These are phyloP conservation scores for Friedmanniomyces simplex DNA, from an alignment of 495 filamentous ascomycete species.

Conservation along the genomic window DNA sequence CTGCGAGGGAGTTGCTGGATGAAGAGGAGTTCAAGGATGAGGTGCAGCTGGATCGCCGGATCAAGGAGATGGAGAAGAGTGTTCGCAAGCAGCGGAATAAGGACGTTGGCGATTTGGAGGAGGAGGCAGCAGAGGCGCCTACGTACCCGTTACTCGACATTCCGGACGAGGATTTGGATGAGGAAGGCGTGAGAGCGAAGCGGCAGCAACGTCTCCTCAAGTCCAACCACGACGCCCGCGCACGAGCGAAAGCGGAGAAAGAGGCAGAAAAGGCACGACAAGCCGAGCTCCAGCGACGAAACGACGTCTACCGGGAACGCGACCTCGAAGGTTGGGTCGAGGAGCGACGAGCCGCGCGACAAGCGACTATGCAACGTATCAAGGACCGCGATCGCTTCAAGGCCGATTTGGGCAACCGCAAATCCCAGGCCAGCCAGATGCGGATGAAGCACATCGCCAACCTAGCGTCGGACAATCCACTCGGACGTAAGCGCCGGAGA, in stretches of 20 bases:
- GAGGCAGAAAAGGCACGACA: slow-evolving; percentile 74
- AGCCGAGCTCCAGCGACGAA: slow-evolving; percentile 70
- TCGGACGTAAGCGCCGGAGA: slow-evolving; percentile 66
- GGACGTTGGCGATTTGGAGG: slow-evolving; percentile 75
- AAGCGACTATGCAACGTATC: slow-evolving; percentile 65
- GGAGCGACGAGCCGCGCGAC: slow-evolving; percentile 64
- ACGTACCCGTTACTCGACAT: slow-evolving; percentile 81
- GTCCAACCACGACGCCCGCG: slow-evolving; percentile 83
- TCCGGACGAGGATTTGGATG: slow-evolving; percentile 85
- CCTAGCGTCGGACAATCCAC: slow-evolving; percentile 78
- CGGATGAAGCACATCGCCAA: slow-evolving; percentile 98
- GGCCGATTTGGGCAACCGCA: slow-evolving; percentile 86
- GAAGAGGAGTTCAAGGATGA: slow-evolving; percentile 88
- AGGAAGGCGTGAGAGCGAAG: slow-evolving; percentile 80
- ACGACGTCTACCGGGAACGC: slow-evolving; percentile 72
- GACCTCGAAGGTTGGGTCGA: slow-evolving; percentile 80
- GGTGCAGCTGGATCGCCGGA: slow-evolving; percentile 60
- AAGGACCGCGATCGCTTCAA: slow-evolving; percentile 89
- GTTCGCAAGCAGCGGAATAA: slow-evolving; percentile 83
- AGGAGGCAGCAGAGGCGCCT: slow-evolving; percentile 62
- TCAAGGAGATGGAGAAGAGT: slow-evolving; percentile 79
- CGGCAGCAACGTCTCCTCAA: slow-evolving; percentile 85
- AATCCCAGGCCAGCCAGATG: slow-evolving; percentile 87
- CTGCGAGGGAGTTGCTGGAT: slow-evolving; percentile 72
- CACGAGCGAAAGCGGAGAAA: slow-evolving; percentile 88